These are phyloP conservation scores for Phytophthora colocasiae DNA, from an alignment of 352 stramenopile species.

Conservation along the genomic window DNA sequence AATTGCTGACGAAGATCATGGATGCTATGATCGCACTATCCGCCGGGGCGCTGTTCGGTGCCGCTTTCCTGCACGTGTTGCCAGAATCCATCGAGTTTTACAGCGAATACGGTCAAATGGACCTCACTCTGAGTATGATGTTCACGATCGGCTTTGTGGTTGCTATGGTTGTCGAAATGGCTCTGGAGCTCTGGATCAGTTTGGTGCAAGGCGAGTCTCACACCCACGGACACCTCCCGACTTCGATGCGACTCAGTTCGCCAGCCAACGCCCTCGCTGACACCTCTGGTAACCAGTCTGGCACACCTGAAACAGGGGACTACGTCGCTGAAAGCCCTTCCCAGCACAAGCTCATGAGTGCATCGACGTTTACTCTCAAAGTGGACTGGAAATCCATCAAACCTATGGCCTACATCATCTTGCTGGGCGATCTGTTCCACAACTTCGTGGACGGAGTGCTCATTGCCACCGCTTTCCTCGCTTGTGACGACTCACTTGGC, in stretches of 20 bases:
- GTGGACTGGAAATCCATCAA: constrained; percentile 53
- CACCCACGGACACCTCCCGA: constrained; percentile 32
- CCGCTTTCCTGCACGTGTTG: constrained; percentile 79
- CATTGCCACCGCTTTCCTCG: constrained; percentile 61
- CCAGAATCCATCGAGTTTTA: constrained; percentile 78
- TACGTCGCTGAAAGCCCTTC: constrained; percentile 23
- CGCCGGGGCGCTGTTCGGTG: constrained; percentile 73
- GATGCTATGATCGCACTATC: constrained; percentile 66
- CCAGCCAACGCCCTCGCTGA: constrained; percentile 8
- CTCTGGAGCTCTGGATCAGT: constrained; percentile 53
- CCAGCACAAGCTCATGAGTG: constrained; percentile 23
- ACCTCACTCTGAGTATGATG: constrained; percentile 61
- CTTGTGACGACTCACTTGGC: constrained; percentile 52
- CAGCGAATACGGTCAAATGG: constrained; percentile 57
- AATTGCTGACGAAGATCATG: constrained; percentile 42
- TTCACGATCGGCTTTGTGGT: constrained; percentile 75
- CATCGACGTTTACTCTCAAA: constrained; percentile 34
- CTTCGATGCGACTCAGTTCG: constrained; percentile 33
- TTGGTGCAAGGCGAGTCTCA: constrained; percentile 37
- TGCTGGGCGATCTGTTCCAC: constrained; percentile 88
- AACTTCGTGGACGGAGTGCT: constrained; percentile 92
- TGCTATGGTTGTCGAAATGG: constrained; percentile 62
- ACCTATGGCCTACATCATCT: constrained; percentile 71
- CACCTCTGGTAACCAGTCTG: constrained; percentile 28
- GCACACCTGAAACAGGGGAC: constrained; percentile 27